A percentile compares a stretch with the other conserved stretches of the same genome.
Conservation (phyloP, 768 basidiomycete species). For the Trametes cubensis region DNA sequence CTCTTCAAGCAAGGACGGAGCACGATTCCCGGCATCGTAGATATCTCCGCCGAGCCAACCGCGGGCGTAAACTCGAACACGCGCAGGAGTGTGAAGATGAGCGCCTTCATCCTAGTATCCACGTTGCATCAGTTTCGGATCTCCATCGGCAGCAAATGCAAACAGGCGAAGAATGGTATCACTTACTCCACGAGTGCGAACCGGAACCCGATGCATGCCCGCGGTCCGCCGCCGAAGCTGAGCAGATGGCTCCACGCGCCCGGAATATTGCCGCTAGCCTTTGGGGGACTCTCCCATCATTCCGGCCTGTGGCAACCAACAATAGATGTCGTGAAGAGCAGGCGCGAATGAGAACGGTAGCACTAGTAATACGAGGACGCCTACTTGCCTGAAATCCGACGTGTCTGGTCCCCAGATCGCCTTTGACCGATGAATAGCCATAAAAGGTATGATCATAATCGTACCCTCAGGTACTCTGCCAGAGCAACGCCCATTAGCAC, state of each 20-base stretch:
- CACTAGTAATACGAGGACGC: no score
- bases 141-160: no score
- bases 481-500: not conserved
- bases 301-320: conserved; percentile 51
- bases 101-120: conserved; percentile 35
- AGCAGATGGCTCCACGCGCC: conserved; percentile 63
- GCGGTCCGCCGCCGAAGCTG: conserved; percentile 66
- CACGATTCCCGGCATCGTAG: conserved; percentile 24
- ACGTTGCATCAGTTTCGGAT: not conserved
- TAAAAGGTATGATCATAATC: conserved; percentile 51
- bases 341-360: not conserved
- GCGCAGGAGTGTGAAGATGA: conserved; percentile 37
- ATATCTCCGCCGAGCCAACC: conserved; percentile 28
- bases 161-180: no score
- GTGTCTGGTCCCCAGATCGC: conserved; percentile 67
- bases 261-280: conserved; percentile 49
- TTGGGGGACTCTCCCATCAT: conserved; percentile 55
- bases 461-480: conserved; percentile 31
- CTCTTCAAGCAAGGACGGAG: conserved; percentile 29
- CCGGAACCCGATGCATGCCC: conserved; percentile 69
- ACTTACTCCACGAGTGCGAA: conserved; percentile 64
- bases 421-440: conserved; percentile 52
- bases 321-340: no score
- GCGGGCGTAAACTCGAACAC: conserved; percentile 37
- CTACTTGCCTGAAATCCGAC: conserved; percentile 51